phyloP scores from a whole-genome alignment of 352 stramenopile species.

The Globisporangium orthogonon region DNA sequence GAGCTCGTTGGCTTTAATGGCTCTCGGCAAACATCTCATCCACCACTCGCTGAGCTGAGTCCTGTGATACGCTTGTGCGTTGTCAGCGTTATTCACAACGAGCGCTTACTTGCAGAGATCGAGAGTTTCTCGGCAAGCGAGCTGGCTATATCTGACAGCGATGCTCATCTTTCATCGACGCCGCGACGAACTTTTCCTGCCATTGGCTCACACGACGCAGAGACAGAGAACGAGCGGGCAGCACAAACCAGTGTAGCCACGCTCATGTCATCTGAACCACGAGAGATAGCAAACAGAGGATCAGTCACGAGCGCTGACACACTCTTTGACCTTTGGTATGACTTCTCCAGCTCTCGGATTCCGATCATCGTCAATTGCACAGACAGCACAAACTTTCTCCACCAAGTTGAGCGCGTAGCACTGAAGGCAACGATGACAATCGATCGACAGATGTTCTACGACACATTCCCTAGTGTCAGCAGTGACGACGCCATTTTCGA shows the following conservation, averaged over 20 bases:
- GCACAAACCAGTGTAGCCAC: not conserved
- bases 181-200: not conserved
- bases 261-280: not conserved
- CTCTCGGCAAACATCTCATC: not conserved
- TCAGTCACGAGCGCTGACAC: not conserved
- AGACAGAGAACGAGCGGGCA: not conserved
- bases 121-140: slow-evolving; percentile 17
- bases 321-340: slow-evolving; percentile 23
- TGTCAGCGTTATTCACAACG: slow-evolving; percentile 15
- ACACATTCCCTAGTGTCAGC: slow-evolving; percentile 4
- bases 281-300: not conserved
- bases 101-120: slow-evolving; percentile 22
- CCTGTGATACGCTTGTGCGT: slow-evolving; percentile 21
- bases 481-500: slow-evolving; percentile 22
- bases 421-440: slow-evolving; percentile 25
- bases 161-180: not conserved
- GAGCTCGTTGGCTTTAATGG: slow-evolving; percentile 9
- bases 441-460: slow-evolving; percentile 13
- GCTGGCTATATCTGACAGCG: not conserved
- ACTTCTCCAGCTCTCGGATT: slow-evolving; percentile 24
- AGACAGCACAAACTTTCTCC: slow-evolving; percentile 28
- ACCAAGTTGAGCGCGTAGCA: slow-evolving; percentile 25
- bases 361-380: slow-evolving; percentile 27
- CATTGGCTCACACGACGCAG: too few relatives aligned
- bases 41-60: slow-evolving; percentile 1